Conservation (phyloP, 169 alveolate species). For the Plasmodium gaboni region DNA sequence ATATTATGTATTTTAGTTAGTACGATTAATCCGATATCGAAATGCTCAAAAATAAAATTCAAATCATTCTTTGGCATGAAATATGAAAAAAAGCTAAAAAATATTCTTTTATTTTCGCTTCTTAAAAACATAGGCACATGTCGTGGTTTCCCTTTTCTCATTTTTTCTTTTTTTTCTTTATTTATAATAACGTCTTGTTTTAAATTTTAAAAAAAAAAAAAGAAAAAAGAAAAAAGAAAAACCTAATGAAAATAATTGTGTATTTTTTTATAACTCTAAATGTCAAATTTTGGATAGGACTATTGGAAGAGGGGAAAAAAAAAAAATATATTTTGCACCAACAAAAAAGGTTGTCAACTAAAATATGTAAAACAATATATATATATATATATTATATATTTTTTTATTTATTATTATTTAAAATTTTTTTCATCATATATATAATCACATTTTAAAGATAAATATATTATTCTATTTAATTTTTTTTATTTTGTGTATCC, state of each 20-base stretch:
- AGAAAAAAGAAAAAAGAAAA: not conserved
- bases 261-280: not conserved
- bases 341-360: too few relatives aligned
- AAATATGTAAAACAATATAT: too few relatives aligned
- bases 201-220: not conserved
- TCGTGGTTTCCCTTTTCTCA: conserved; percentile 75
- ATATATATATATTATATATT: too few relatives aligned
- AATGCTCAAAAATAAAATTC: conserved; percentile 61
- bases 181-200: conserved; percentile 1
- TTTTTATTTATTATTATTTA: too few relatives aligned
- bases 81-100: conserved; percentile 65
- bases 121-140: conserved; percentile 73
- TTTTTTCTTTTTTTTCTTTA: conserved; percentile 32
- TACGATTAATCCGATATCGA: conserved; percentile 64
- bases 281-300: too few relatives aligned
- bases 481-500: too few relatives aligned
- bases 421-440: too few relatives aligned
- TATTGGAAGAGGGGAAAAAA: too few relatives aligned
- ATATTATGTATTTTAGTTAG: conserved; percentile 72
- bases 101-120: conserved; percentile 63
- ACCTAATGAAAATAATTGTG: not conserved
- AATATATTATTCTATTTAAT: too few relatives aligned
- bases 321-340: too few relatives aligned
- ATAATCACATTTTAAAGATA: too few relatives aligned
- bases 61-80: conserved; percentile 70